These are phyloP conservation scores for Sclerotiophoma versabilis DNA, from an alignment of 2,329 filamentous ascomycete genomes.

Conservation along the genomic window DNA sequence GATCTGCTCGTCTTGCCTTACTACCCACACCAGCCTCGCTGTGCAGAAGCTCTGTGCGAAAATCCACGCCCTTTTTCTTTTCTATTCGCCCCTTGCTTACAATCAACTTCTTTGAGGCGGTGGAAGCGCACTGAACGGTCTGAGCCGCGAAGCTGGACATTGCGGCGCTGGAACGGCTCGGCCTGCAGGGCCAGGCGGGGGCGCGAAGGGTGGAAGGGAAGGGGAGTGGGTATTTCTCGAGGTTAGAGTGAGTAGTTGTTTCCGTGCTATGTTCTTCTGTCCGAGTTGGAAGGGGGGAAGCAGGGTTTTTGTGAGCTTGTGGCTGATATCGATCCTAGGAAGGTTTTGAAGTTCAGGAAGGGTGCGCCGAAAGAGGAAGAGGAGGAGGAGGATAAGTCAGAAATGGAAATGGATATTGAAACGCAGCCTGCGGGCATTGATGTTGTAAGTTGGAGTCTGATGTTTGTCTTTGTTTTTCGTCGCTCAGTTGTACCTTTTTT, in stretches of 20 bases:
- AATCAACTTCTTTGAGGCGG: neutral
- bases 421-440: constrained; percentile 14
- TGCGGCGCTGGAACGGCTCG: neutral
- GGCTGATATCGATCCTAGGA: constrained; percentile 5
- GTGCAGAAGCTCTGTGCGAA: neutral
- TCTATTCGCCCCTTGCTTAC: neutral
- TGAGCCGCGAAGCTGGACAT: constrained; percentile 8
- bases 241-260: constrained; percentile 4
- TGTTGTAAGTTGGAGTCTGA: constrained; percentile 18
- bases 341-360: constrained; percentile 11
- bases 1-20: too few species aligned
- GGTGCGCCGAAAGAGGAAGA: neutral
- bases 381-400: constrained; percentile 1
- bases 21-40: neutral
- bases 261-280: neutral
- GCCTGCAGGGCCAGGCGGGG: constrained; percentile 5
- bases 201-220: constrained; percentile 5
- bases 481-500: neutral
- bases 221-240: constrained; percentile 9
- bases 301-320: neutral
- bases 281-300: constrained; percentile 5
- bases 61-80: neutral
- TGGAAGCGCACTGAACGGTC: neutral
- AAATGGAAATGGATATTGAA: neutral
- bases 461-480: neutral